Evolutionary conservation across 139 green algal species (phyloP).

Genomic region (Chlorella sorokiniana): DNA sequence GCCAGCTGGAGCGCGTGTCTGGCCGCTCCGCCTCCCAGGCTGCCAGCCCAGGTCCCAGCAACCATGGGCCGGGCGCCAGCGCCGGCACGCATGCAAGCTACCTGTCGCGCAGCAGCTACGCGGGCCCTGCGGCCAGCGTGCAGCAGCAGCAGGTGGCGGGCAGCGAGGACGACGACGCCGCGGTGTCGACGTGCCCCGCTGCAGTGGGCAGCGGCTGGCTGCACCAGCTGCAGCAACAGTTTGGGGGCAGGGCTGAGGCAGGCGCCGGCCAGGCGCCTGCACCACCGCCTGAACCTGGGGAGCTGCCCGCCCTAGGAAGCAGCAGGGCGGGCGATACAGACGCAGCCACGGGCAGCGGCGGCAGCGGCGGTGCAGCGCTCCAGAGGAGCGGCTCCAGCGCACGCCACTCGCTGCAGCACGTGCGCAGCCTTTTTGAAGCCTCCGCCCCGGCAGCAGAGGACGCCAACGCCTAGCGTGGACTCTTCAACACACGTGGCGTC

Average conservation of each 20-base stretch:
- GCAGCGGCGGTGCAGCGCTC: not conserved
- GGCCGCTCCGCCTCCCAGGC: not conserved
- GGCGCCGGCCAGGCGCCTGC: not conserved
- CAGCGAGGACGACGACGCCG: not conserved
- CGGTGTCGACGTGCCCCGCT: not conserved
- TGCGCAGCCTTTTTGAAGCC: slow-evolving; percentile 1
- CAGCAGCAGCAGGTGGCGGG: not conserved
- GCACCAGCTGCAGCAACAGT: not conserved
- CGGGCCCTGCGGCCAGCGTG: not conserved
- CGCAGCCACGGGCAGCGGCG: not conserved
- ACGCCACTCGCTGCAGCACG: not conserved
- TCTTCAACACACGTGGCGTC: too few species aligned
- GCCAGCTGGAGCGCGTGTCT: slow-evolving; percentile 6
- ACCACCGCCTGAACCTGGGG: not conserved
- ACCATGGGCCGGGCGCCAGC: not conserved
- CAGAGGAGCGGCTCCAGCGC: not conserved
- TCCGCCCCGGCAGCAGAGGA: not conserved
- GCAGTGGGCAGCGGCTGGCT: not conserved
- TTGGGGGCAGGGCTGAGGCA: not conserved
- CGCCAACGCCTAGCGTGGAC: too few species aligned
- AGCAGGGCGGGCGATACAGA: not conserved
- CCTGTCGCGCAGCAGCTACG: not conserved
- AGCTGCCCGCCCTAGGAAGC: not conserved
- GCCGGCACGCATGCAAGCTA: not conserved
- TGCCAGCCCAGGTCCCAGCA: not conserved